A percentile compares a stretch with the other conserved stretches of the same genome.
Evolutionary conservation across 148 eudicot species (phyloP).

Genomic region (Silene latifolia): DNA sequence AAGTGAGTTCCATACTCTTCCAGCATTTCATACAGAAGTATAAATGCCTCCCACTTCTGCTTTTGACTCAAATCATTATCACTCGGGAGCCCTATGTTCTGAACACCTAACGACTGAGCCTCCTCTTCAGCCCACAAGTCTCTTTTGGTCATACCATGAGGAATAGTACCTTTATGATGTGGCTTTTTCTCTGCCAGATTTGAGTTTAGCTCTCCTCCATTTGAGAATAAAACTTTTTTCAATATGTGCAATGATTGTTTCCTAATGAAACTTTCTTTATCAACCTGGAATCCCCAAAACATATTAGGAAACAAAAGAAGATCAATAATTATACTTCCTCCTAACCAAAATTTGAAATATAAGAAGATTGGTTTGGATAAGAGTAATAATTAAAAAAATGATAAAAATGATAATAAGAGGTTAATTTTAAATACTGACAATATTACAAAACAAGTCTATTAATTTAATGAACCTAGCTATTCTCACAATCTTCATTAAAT

Average conservation of each 20-base stretch:
- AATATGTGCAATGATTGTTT: constrained; percentile 78
- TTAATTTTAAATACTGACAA: neutral
- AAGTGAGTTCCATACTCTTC: constrained; percentile 99
- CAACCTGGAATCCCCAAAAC: constrained; percentile 46
- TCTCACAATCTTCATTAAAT: neutral
- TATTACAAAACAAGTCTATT: neutral
- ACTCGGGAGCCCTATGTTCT: constrained; percentile 35
- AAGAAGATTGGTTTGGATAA: neutral
- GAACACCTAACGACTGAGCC: constrained; percentile 86
- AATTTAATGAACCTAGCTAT: neutral
- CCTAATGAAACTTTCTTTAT: constrained; percentile 73
- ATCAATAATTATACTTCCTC: neutral
- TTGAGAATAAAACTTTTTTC: constrained; percentile 46
- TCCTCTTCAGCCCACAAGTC: constrained; percentile 88
- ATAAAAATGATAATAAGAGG: neutral
- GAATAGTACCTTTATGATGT: constrained; percentile 31
- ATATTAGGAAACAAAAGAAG: neutral
- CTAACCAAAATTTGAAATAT: neutral
- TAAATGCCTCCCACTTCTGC: constrained; percentile 84
- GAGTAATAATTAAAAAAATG: neutral
- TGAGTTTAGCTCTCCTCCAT: constrained; percentile 38
- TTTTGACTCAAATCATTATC: constrained; percentile 34
- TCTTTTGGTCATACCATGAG: constrained; percentile 58
- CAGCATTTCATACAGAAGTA: constrained; percentile 95
- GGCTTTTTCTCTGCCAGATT: constrained; percentile 41